Evolutionary conservation across 306 rosid species (phyloP), one percentile per base, ranked within the genome.

Genomic region (Canavalia gladiata): DNA sequence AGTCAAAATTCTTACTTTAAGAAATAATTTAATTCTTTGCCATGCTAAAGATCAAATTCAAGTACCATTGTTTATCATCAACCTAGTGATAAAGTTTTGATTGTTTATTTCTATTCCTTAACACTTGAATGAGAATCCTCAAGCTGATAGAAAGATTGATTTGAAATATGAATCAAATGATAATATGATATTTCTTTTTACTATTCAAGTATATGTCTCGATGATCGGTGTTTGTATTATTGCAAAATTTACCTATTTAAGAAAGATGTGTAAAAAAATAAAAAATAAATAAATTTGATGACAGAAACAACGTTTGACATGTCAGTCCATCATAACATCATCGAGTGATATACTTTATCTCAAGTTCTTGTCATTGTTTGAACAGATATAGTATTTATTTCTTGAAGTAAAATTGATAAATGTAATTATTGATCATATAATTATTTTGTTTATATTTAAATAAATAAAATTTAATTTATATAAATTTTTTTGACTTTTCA

Each of bases 1-100:
- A 0, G 4, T 30, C 3, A 75, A 64, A 30, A 58, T 75, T 5
- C 1, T 82, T 2, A 7, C 47, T 37, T 75, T 65, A 1, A 69
- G 41, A 2, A 82, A 82, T 13, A 66, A 70, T 1, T 47, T 75
- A 13, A 25, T 82, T 47, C 65, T 82, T 47, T 62, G 76, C 56
- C 47, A 54, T 1, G 13, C 41, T 3, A 8, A 1, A 13, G 33
- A 5, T 0, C 1, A 0, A 0, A 11, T 2, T 5, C 3, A 13
- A 4, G 3, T 1, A 0, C 34, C 58, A 0, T n/a, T 76, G 0
- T 50, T 76, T 42, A 37, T 82, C 2, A 59, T 10, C 0, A 82
- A 76, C 1, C 78, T 67, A 4, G 66, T n/a, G 0, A 82, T 68
- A 37, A 8, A 41, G 4, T 46, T 49, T 29, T 75, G 37, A 34